A percentile compares a stretch with the other conserved stretches of the same genome.
Evolutionary conservation across 1,139 yeast genomes (phyloP).

Genomic region (Pichia sp.): DNA sequence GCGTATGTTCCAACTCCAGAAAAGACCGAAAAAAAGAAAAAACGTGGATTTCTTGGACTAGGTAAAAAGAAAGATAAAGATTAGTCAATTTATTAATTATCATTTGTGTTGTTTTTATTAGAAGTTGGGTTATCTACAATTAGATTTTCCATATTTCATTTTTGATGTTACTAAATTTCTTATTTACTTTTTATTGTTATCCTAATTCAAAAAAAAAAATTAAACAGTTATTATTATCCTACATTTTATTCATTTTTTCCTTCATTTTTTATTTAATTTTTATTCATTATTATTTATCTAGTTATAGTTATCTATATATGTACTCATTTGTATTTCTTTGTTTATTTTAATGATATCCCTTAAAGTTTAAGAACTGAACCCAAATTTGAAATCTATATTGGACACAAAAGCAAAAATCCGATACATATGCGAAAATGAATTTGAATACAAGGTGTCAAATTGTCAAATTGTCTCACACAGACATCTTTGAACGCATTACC

Average conservation of each 20-base stretch:
- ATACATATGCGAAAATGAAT: background rate
- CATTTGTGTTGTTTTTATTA: background rate
- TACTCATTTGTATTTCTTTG: background rate
- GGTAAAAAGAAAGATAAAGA: conserved; percentile 20
- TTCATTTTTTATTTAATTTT: background rate
- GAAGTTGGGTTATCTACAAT: background rate
- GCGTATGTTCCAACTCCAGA: conserved; percentile 18
- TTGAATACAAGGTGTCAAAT: background rate
- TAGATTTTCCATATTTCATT: background rate
- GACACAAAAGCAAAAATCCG: background rate
- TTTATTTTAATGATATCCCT: background rate
- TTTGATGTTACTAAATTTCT: background rate
- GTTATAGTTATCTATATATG: background rate
- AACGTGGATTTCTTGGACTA: conserved; percentile 17
- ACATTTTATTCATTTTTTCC: background rate
- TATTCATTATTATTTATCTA: background rate
- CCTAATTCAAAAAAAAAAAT: background rate
- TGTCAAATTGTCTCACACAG: too few species aligned
- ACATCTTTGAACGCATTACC: too few species aligned
- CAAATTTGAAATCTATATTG: too few species aligned
- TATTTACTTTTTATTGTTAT: background rate
- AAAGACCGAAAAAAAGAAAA: conserved; percentile 21
- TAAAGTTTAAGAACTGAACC: background rate
- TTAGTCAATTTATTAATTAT: background rate
- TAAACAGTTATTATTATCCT: background rate